phyloP scores from a whole-genome alignment of 805 yeast species.

The Dipodascopsis tothii region DNA sequence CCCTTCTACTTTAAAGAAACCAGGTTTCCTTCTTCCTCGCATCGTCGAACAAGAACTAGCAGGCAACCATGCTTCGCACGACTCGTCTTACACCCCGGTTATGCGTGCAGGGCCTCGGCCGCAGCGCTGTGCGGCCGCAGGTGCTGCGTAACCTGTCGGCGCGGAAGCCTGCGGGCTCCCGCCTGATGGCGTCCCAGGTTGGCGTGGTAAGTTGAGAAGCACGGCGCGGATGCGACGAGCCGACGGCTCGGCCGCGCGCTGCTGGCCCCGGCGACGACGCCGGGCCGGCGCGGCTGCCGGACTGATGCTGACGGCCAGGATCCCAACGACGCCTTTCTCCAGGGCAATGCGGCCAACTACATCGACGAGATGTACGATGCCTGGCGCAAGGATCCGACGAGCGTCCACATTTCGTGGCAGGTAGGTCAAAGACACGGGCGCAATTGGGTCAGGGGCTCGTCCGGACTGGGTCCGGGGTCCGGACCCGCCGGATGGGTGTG shows the following conservation, averaged over 20 bases:
- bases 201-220: not conserved
- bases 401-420: conserved; percentile 95
- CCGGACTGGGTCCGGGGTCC: no score
- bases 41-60: not conserved
- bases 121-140: not conserved
- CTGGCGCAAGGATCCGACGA: conserved; percentile 81
- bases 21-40: not conserved
- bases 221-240: not conserved
- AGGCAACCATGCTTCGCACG: not conserved
- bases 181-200: not conserved
- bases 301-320: conserved; percentile 10
- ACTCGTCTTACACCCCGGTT: not conserved
- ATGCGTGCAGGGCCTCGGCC: not conserved
- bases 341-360: conserved; percentile 78
- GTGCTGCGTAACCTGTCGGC: not conserved
- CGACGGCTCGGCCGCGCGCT: not conserved
- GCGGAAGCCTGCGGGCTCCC: not conserved
- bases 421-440: no score
- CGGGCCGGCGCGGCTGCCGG: not conserved
- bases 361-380: conserved; percentile 97
- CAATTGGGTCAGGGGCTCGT: no score
- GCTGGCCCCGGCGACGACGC: not conserved
- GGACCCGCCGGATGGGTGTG: no score
- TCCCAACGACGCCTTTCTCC: conserved; percentile 62
- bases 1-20: no score